These are phyloP conservation scores for Gossypium turneri DNA, from an alignment of 345 rosid species.

Conservation along the genomic window DNA sequence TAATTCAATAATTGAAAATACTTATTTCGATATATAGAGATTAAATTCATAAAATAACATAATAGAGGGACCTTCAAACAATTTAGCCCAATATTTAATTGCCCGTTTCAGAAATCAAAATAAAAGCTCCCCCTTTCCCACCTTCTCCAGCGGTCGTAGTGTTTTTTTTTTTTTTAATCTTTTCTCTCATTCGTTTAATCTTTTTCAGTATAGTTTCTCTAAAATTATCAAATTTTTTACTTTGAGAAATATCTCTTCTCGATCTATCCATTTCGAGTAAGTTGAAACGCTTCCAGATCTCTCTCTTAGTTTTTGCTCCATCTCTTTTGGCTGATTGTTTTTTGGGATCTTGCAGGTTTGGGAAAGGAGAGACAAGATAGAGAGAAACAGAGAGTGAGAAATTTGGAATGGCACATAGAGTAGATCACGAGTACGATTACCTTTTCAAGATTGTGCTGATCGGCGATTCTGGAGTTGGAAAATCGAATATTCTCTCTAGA, in stretches of 20 bases:
- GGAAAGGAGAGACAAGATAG: slow-evolving; percentile 6
- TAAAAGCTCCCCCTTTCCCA: background rate
- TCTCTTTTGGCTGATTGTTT: background rate
- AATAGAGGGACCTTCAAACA: too few relatives aligned
- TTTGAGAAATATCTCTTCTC: slow-evolving; percentile 20
- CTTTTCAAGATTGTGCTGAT: slow-evolving; percentile 74
- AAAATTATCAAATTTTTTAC: background rate
- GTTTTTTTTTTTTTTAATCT: background rate
- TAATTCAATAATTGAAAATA: background rate
- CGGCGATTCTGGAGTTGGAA: slow-evolving; percentile 76
- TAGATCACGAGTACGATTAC: slow-evolving; percentile 63
- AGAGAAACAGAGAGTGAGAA: slow-evolving; percentile 20
- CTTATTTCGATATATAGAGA: background rate
- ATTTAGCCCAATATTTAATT: background rate
- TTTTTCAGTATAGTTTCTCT: background rate
- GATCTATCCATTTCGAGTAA: slow-evolving; percentile 33
- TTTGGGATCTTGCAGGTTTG: slow-evolving; percentile 32
- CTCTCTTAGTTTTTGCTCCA: background rate
- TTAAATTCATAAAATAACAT: too few relatives aligned
- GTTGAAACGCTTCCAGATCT: background rate
- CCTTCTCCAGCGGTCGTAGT: background rate
- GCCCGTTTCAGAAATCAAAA: slow-evolving; percentile 18
- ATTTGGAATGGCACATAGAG: slow-evolving; percentile 43
- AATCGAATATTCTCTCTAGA: slow-evolving; percentile 68
- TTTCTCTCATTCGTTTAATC: background rate